These are phyloP conservation scores for Aethionema arabicum DNA, from an alignment of 345 rosid species.

Conservation along the genomic window DNA sequence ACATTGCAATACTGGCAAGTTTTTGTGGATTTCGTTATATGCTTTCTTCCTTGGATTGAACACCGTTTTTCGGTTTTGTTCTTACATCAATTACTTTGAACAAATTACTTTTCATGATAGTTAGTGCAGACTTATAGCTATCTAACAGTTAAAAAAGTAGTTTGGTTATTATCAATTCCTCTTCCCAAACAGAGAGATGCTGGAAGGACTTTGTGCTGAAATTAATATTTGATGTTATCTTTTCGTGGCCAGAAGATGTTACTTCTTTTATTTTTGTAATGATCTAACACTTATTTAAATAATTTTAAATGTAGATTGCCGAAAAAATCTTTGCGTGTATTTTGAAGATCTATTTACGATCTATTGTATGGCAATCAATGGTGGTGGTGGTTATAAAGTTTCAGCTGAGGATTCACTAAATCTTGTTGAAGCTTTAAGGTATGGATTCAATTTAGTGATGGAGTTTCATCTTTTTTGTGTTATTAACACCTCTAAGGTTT, in stretches of 20 bases:
- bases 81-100: constrained; percentile 1
- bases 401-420: constrained; percentile 90
- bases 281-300: constrained; percentile 13
- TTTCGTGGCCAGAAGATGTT: constrained; percentile 1
- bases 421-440: constrained; percentile 97
- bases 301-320: constrained; percentile 66
- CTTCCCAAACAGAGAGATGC: constrained; percentile 13
- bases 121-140: constrained; percentile 14
- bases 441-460: constrained; percentile 24
- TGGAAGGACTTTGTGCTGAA: constrained; percentile 20
- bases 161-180: constrained; percentile 20
- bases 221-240: constrained; percentile 11
- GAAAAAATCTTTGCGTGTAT: constrained; percentile 79
- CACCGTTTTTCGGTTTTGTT: constrained; percentile 11
- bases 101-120: constrained; percentile 15
- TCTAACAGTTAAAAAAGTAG: constrained; percentile 24
- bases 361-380: constrained; percentile 77
- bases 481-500: constrained; percentile 30
- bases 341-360: constrained; percentile 75
- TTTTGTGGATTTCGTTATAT: constrained; percentile 28
- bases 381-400: constrained; percentile 78
- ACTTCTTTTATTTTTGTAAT: constrained; percentile 1
- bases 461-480: constrained; percentile 20
- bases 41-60: constrained; percentile 27
- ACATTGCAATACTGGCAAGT: constrained; percentile 39